A percentile compares a stretch with the other conserved stretches of the same genome.
Evolutionary conservation across 495 filamentous ascomycete species (phyloP).

Genomic region (Neurospora sp.): DNA sequence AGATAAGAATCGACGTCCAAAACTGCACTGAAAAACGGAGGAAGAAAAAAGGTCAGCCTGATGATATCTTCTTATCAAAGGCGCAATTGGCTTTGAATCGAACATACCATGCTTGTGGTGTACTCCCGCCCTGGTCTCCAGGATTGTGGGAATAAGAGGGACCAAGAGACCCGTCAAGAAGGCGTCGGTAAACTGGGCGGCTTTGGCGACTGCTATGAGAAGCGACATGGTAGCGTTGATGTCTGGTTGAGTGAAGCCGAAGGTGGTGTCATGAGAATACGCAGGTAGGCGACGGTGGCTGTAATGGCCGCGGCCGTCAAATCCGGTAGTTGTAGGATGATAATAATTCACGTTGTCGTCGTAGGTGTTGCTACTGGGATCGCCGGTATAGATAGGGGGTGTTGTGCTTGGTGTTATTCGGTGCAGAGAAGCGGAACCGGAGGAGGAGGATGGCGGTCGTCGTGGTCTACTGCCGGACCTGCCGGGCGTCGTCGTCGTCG

Average conservation of each 20-base stretch:
- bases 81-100: no score
- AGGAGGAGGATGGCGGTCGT: neutral
- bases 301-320: neutral
- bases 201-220: neutral
- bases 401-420: neutral
- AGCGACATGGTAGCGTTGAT: neutral
- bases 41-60: neutral
- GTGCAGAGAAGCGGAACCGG: neutral
- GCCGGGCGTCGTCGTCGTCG: neutral
- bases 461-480: neutral
- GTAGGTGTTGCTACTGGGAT: neutral
- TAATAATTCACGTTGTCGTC: neutral
- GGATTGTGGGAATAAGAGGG: constrained; percentile 18
- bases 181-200: neutral
- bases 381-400: neutral
- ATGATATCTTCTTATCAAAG: neutral
- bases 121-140: constrained; percentile 5
- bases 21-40: constrained; percentile 12
- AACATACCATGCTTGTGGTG: constrained; percentile 12
- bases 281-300: neutral
- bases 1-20: constrained; percentile 18
- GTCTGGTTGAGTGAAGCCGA: neutral
- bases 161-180: neutral
- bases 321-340: neutral
- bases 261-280: neutral